Evolutionary conservation across 164 flowering plant species (phyloP), one percentile per base, ranked within the genome.

Genomic region (Tinospora cordifolia): DNA sequence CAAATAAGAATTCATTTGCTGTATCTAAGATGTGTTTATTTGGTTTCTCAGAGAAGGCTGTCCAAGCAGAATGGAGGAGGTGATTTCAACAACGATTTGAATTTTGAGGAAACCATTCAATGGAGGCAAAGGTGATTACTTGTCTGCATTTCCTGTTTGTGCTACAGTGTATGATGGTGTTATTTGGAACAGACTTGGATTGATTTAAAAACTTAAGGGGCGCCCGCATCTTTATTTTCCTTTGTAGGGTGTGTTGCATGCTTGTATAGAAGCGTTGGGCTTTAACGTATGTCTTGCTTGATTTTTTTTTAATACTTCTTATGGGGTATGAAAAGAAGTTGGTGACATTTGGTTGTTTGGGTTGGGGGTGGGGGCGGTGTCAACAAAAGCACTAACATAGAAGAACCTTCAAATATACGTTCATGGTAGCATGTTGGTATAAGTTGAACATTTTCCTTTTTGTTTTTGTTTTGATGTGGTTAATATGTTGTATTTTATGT

Each of bases 11-110:
- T 15, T 60, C 8, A 60, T 60, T 1, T 25, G 36, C 36, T 60
- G 63, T 60, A 10, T 8, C 17, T 60, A 36, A 60, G 22, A n/a
- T 66, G 21, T 54, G 36, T 19, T 14, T 54, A 22, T 54, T 30
- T 30, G 47, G 12, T 15, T 19, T 54, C 60, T 68, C 85, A 87
- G 90, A 76, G 40, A 87, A 83, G 75, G 83, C 75, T 26, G 65
- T 70, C 25, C 91, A 83, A 68, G 82, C 78, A 36, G 95, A 81
- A 70, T 87, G 95, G 90, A 84, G 79, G 75, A 86, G 95, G 83
- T 90, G 80, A 87, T 54, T 70, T 24, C 47, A 3, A 1, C 36
- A 44, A 66, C 62, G 26, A 17, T 25, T 36, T 15, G 17, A 58
- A 21, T 64, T 46, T 57, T 22, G n/a, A 44, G n/a, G 44, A 41